Conservation (phyloP, 495 filamentous ascomycete genomes). For the Ascodesmis nigricans region DNA sequence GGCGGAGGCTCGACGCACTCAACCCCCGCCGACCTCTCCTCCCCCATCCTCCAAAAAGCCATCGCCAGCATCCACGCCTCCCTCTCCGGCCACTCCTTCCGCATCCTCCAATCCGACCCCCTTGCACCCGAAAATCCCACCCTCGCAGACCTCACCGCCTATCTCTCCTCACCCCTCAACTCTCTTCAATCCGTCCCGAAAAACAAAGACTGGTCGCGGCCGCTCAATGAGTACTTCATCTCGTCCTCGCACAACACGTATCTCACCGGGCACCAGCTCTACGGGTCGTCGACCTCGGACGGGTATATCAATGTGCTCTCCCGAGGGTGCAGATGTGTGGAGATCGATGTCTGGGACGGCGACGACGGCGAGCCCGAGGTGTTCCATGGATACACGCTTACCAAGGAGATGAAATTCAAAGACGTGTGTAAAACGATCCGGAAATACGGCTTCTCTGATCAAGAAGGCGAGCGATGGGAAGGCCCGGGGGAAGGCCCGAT, state of each 20-base stretch:
- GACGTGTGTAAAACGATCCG: slow-evolving; percentile 60
- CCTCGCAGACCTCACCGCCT: slow-evolving; percentile 12
- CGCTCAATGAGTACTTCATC: slow-evolving; percentile 73
- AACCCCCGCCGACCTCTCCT: slow-evolving; percentile 10
- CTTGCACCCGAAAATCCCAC: slow-evolving; percentile 3
- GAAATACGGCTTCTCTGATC: slow-evolving; percentile 42
- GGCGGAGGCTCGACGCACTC: slow-evolving; percentile 10
- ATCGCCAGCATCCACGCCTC: not conserved
- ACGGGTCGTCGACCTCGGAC: slow-evolving; percentile 54
- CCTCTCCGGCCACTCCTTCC: slow-evolving; percentile 5
- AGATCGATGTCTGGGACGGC: slow-evolving; percentile 93
- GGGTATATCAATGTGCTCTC: slow-evolving; percentile 66
- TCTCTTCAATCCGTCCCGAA: slow-evolving; percentile 13
- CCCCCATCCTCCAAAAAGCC: slow-evolving; percentile 9
- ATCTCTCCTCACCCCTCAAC: slow-evolving; percentile 12
- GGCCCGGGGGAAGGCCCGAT: slow-evolving; percentile 44
- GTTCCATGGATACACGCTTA: slow-evolving; percentile 75
- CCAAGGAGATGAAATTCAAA: slow-evolving; percentile 65
- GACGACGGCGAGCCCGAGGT: slow-evolving; percentile 51
- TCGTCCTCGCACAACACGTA: slow-evolving; percentile 92
- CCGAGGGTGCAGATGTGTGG: slow-evolving; percentile 74
- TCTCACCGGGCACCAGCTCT: slow-evolving; percentile 77
- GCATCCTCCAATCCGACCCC: slow-evolving; percentile 7
- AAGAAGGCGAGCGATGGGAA: slow-evolving; percentile 23
- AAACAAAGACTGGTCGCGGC: slow-evolving; percentile 34